Evolutionary conservation across 2,329 filamentous ascomycete genomes (phyloP).

Genomic region (Aschersonia sp.): DNA sequence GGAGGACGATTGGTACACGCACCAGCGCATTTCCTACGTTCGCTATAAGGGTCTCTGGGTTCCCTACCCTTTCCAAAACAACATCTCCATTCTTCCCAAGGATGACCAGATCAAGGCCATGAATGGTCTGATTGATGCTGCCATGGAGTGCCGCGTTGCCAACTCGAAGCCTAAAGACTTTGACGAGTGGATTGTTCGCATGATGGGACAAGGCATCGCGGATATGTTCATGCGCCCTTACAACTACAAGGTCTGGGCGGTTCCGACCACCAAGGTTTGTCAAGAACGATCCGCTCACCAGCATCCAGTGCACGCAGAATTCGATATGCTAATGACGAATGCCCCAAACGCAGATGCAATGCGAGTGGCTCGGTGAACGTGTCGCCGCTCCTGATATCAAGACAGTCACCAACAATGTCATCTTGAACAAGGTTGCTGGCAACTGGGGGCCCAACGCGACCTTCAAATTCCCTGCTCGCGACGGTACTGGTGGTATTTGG

Average conservation of each 20-base stretch:
- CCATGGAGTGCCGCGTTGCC: conserved; percentile 70
- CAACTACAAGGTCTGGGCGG: conserved; percentile 99
- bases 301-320: not conserved
- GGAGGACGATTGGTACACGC: conserved; percentile 88
- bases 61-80: conserved; percentile 99
- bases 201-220: conserved; percentile 77
- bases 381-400: conserved; percentile 95
- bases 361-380: conserved; percentile 94
- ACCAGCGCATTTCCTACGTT: conserved; percentile 98
- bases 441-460: conserved; percentile 98
- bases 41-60: conserved; percentile 96
- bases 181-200: conserved; percentile 95
- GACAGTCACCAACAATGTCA: conserved; percentile 81
- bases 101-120: conserved; percentile 92
- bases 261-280: conserved; percentile 85
- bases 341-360: conserved; percentile 67
- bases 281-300: not conserved
- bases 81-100: conserved; percentile 95
- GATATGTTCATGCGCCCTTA: conserved; percentile 98
- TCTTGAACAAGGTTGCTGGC: conserved; percentile 88
- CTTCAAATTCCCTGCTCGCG: conserved; percentile 92
- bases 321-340: not conserved
- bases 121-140: conserved; percentile 90
- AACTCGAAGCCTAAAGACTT: conserved; percentile 92
- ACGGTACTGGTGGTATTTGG: conserved; percentile 98